Conservation (phyloP, 2,329 filamentous ascomycete species). For the Daldinia sp. region DNA sequence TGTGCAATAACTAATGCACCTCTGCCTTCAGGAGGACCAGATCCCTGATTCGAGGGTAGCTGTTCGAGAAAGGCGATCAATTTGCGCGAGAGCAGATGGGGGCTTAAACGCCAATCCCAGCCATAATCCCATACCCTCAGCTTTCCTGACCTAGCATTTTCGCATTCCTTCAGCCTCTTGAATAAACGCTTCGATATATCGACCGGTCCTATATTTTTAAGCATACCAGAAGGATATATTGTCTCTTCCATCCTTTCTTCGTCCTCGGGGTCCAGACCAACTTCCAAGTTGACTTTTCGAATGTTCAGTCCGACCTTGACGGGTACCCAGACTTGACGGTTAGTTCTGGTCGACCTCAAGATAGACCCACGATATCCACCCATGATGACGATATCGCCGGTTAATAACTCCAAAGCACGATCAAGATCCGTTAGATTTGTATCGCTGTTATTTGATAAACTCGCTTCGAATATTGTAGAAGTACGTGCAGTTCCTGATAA, state of each 20-base stretch:
- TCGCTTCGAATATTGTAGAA: constrained; percentile 26
- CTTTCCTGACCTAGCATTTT: constrained; percentile 75
- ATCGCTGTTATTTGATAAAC: constrained; percentile 38
- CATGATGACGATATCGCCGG: constrained; percentile 86
- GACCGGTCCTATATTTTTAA: constrained; percentile 90
- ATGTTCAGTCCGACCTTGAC: constrained; percentile 93
- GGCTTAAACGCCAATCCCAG: constrained; percentile 93
- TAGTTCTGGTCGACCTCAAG: constrained; percentile 81
- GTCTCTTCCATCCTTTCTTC: constrained; percentile 83
- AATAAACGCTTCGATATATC: constrained; percentile 87
- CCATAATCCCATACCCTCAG: constrained; percentile 89
- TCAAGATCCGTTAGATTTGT: constrained; percentile 54
- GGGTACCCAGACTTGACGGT: constrained; percentile 92
- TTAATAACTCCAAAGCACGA: constrained; percentile 70
- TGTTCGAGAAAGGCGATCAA: constrained; percentile 77
- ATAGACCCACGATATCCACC: constrained; percentile 92
- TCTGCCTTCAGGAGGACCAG: constrained; percentile 58
- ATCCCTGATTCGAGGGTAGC: constrained; percentile 76
- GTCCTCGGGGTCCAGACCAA: constrained; percentile 81
- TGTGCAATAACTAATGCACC: constrained; percentile 88
- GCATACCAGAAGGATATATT: constrained; percentile 87
- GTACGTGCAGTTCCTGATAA: constrained; percentile 29
- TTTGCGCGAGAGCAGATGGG: constrained; percentile 74
- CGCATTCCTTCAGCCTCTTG: constrained; percentile 76
- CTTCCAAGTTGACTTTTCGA: constrained; percentile 88